These are phyloP conservation scores for Debaryomyces udenii DNA, from an alignment of 1,139 yeast species.

Conservation along the genomic window DNA sequence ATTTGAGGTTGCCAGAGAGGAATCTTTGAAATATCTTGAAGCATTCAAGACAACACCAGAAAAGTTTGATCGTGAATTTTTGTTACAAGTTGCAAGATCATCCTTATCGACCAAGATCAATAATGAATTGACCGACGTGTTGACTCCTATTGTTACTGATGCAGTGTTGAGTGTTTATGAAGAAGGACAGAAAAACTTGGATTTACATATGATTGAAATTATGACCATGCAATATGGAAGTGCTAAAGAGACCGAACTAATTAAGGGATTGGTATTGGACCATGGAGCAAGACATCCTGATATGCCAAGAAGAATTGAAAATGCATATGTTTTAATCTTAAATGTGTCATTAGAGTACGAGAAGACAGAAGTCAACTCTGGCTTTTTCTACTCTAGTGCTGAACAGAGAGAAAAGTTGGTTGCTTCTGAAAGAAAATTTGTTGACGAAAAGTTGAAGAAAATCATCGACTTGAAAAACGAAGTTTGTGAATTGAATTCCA, in stretches of 20 bases:
- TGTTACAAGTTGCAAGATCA: conserved; percentile 88
- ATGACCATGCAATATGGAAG: conserved; percentile 97
- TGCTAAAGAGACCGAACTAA: conserved; percentile 78
- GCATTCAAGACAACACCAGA: conserved; percentile 53
- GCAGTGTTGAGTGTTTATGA: conserved; percentile 82
- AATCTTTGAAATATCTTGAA: conserved; percentile 70
- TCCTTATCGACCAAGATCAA: conserved; percentile 87
- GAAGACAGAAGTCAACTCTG: conserved; percentile 96
- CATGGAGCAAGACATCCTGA: conserved; percentile 99
- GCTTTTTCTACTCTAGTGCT: conserved; percentile 91
- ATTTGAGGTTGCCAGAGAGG: conserved; percentile 84
- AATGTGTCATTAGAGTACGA: conserved; percentile 97
- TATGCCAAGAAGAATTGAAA: conserved; percentile 88
- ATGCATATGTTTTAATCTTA: conserved; percentile 82
- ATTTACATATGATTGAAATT: conserved; percentile 96
- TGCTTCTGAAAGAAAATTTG: conserved; percentile 90
- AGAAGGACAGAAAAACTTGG: conserved; percentile 58
- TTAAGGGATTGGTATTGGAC: conserved; percentile 90
- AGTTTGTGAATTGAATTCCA: conserved; percentile 77
- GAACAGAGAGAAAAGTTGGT: conserved; percentile 96
- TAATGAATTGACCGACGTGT: conserved; percentile 70
- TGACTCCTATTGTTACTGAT: conserved; percentile 94
- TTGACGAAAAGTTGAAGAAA: conserved; percentile 89
- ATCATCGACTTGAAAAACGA: conserved; percentile 91
- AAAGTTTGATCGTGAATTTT: conserved; percentile 76